phyloP scores from a whole-genome alignment of 2,329 filamentous ascomycete species.

The Neopestalotiopsis rosae region DNA sequence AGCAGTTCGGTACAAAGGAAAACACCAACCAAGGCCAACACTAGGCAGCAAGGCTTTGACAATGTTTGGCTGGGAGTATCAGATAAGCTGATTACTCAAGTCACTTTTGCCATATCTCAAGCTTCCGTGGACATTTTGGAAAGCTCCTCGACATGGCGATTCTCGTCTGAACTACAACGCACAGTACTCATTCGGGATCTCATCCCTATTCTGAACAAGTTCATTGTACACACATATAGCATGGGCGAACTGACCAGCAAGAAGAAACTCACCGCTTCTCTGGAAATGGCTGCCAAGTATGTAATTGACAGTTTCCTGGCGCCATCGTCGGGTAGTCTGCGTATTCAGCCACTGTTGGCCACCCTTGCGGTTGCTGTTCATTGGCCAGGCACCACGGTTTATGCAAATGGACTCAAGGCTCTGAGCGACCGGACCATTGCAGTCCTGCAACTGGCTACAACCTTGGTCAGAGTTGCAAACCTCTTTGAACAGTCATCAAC shows the following conservation, averaged over 20 bases:
- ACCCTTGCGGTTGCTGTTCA: slow-evolving; percentile 69
- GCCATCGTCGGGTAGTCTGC: slow-evolving; percentile 69
- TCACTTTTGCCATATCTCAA: slow-evolving; percentile 75
- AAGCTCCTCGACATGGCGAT: slow-evolving; percentile 86
- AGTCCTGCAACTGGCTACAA: slow-evolving; percentile 70
- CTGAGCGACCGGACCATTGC: slow-evolving; percentile 68
- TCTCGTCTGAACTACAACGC: slow-evolving; percentile 70
- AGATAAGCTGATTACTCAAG: slow-evolving; percentile 75
- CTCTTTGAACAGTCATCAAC: slow-evolving; percentile 67
- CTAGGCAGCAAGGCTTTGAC: slow-evolving; percentile 50
- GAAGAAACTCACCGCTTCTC: slow-evolving; percentile 59
- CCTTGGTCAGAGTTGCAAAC: slow-evolving; percentile 72
- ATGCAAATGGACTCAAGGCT: slow-evolving; percentile 57
- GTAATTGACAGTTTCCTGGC: slow-evolving; percentile 79
- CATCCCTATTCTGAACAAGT: slow-evolving; percentile 71
- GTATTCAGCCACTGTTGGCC: slow-evolving; percentile 77
- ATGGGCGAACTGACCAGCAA: slow-evolving; percentile 65
- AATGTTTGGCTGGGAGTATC: slow-evolving; percentile 75
- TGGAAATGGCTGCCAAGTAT: slow-evolving; percentile 77
- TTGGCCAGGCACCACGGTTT: slow-evolving; percentile 66
- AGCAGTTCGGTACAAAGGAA: slow-evolving; percentile 71
- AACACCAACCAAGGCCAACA: slow-evolving; percentile 53
- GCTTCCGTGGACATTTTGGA: slow-evolving; percentile 84
- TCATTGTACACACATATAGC: slow-evolving; percentile 76
- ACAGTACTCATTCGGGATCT: slow-evolving; percentile 72